phyloP scores from a whole-genome alignment of 306 rosid species.

The Begonia fuchsioides region DNA sequence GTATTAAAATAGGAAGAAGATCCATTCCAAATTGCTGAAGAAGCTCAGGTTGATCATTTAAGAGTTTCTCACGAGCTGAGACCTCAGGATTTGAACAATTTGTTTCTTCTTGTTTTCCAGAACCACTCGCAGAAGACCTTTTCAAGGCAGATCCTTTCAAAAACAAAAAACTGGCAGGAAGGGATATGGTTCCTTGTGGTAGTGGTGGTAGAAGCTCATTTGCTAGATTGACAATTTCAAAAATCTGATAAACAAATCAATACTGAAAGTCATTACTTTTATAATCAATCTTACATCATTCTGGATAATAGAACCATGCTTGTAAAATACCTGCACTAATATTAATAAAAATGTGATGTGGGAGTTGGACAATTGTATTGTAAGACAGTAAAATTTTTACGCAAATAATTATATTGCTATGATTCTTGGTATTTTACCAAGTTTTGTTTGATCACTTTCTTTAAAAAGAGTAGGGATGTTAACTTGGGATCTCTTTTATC shows the following conservation, averaged over 20 bases:
- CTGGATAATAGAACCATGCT: no score
- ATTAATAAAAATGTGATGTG: no score
- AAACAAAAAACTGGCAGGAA: conserved; percentile 51
- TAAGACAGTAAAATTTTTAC: no score
- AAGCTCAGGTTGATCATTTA: conserved; percentile 83
- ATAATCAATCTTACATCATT: no score
- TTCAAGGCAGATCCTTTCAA: conserved; percentile 60
- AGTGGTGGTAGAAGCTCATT: conserved; percentile 94
- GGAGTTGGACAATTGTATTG: no score
- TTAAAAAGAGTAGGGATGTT: no score
- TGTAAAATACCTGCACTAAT: no score
- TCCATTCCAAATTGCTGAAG: conserved; percentile 90
- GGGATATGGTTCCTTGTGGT: conserved; percentile 87
- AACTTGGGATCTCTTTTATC: no score
- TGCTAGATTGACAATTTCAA: conserved; percentile 91
- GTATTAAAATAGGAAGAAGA: conserved; percentile 82
- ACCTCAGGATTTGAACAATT: conserved; percentile 51
- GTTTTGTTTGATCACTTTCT: no score
- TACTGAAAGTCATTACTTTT: no score
- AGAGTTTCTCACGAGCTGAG: conserved; percentile 81
- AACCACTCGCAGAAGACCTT: conserved; percentile 54
- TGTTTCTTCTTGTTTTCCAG: conserved; percentile 66
- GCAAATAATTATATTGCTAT: no score
- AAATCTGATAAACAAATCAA: conserved; percentile 33
- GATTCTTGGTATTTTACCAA: no score